A percentile compares a stretch with the other conserved stretches of the same genome.
phyloP scores from a whole-genome alignment of 164 flowering plant genomes.

The Stephania cephalantha region DNA sequence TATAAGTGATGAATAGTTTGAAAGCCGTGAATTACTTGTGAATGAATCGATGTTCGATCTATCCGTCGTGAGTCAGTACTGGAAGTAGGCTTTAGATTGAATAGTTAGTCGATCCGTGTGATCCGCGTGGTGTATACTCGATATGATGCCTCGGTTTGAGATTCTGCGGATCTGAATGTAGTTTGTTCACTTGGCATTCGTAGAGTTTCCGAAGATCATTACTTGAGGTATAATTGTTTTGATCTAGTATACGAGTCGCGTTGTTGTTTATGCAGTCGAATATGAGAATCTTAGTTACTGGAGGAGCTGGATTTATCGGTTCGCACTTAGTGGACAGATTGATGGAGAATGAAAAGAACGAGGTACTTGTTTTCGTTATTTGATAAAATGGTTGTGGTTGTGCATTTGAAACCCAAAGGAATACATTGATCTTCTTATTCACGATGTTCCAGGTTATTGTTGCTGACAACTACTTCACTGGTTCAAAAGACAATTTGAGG shows the following conservation, averaged over 20 bases:
- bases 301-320: conserved; percentile 99
- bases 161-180: neutral
- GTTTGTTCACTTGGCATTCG: neutral
- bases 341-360: conserved; percentile 76
- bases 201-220: neutral
- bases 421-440: neutral
- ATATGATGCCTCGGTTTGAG: neutral
- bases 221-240: neutral
- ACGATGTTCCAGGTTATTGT: conserved; percentile 50
- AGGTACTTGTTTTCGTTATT: conserved; percentile 28
- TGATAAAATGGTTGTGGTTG: neutral
- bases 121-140: neutral
- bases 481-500: conserved; percentile 69
- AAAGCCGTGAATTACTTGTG: neutral
- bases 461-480: conserved; percentile 81
- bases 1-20: too few relatives aligned
- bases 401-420: neutral
- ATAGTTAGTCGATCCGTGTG: neutral
- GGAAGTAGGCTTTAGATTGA: neutral
- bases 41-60: neutral
- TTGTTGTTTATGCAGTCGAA: conserved; percentile 39
- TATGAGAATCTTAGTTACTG: conserved; percentile 79
- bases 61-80: neutral
- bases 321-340: conserved; percentile 83
- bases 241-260: neutral